These are phyloP conservation scores for Bretschneidera sinensis DNA, from an alignment of 345 rosid genomes.

Conservation along the genomic window DNA sequence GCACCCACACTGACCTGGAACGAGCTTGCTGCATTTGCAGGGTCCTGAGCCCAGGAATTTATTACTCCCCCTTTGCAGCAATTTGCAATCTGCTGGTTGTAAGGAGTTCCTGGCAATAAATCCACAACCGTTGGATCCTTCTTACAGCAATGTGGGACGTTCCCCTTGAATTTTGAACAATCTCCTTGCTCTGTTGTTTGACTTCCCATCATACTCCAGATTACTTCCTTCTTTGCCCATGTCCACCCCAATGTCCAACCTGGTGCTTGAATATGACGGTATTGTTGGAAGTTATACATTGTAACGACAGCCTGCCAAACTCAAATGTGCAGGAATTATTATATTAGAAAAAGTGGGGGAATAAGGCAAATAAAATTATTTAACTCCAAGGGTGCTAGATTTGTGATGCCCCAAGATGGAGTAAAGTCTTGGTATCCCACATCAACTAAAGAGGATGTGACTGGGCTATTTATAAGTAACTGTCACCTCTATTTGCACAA, in stretches of 20 bases:
- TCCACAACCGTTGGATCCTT: constrained; percentile 80
- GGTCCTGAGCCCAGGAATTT: constrained; percentile 81
- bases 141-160: constrained; percentile 81
- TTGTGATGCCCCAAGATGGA: no score
- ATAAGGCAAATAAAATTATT: not conserved
- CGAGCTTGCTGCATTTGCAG: constrained; percentile 60
- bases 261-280: constrained; percentile 79
- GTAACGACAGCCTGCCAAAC: constrained; percentile 70
- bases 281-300: constrained; percentile 76
- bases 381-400: not conserved
- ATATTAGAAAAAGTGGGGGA: not conserved
- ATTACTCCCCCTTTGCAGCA: constrained; percentile 93
- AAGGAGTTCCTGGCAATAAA: constrained; percentile 79
- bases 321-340: constrained; percentile 4
- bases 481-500: no score
- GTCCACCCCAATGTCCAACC: constrained; percentile 94
- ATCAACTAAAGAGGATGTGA: no score
- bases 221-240: constrained; percentile 89
- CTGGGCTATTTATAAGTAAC: no score
- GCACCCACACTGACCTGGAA: constrained; percentile 82
- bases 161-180: constrained; percentile 80
- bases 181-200: constrained; percentile 91
- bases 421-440: no score
- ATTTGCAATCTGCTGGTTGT: constrained; percentile 82
- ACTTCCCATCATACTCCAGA: constrained; percentile 78